phyloP scores from a whole-genome alignment of 495 filamentous ascomycete species.

The Apiosordaria backusii region DNA sequence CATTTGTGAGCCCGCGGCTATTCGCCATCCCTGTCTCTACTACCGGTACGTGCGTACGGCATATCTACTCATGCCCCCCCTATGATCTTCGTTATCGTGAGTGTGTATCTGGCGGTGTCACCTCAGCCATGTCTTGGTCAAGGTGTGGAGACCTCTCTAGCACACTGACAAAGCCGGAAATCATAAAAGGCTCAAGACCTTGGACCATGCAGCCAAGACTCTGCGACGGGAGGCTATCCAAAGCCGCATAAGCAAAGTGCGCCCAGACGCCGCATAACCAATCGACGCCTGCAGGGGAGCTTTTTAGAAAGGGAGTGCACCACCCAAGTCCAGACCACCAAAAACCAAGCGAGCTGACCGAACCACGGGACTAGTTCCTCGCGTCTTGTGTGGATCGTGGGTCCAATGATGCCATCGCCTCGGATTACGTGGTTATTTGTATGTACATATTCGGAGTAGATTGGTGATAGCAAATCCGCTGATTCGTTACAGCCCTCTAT shows the following conservation, averaged over 20 bases:
- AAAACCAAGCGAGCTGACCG: constrained; percentile 8
- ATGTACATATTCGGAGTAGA: neutral
- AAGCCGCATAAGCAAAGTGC: constrained; percentile 12
- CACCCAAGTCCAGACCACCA: neutral
- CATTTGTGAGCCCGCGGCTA: neutral
- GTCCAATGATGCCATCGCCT: constrained; percentile 1
- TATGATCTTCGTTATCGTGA: neutral
- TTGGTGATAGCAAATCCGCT: too few species aligned
- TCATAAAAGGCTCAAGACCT: neutral
- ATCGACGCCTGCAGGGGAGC: constrained; percentile 10
- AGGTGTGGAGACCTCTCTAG: too few species aligned
- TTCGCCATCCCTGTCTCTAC: constrained; percentile 1
- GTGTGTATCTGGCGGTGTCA: neutral
- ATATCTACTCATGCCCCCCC: neutral
- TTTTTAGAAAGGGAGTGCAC: constrained; percentile 11
- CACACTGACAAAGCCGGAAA: neutral
- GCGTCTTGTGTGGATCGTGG: neutral
- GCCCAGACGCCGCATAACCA: constrained; percentile 9
- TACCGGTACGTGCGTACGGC: neutral
- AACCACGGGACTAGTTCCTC: constrained; percentile 8
- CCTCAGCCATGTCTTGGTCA: too few species aligned
- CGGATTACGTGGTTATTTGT: neutral
- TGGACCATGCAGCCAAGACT: constrained; percentile 16
- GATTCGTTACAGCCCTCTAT: too few species aligned
- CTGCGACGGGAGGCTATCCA: constrained; percentile 13